Base-by-base conservation (phyloP, 108 stramenopile genomes). In the Skeletonema tropicum region DNA sequence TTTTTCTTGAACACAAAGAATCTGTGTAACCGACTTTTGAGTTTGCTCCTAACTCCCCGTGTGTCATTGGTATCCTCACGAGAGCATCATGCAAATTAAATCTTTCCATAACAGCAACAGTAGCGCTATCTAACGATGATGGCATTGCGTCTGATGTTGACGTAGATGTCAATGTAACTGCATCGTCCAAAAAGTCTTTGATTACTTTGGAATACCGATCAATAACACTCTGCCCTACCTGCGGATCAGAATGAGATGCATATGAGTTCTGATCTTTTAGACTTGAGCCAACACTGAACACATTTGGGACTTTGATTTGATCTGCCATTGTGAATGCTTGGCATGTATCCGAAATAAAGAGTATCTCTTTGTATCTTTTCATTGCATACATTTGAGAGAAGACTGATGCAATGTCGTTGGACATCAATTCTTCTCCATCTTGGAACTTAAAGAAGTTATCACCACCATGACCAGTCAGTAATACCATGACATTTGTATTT, bases 381-480 rank as follows among this genome's bases (percentile, higher is more conserved):
- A 83, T 71, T 33, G 70, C 57, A 29, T 89, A 60, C 95, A 96
- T 88, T 71, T 87, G 82, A 26, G 87, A 76, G 63, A 97, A 78
- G 17, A 88, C 79, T 2, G 67, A 71, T 46, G 90, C 75, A 46
- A 97, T 66, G 71, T 97, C 96, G 60, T 88, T 63, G 2, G 94
- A 82, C 73, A 85, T 92, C 26, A 98, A 58, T 76, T 98, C 98
- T 76, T 98, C 97, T 25, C 82, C 83, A 84, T 99, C 97, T 77
- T 98, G 97, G 71, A 99, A 98, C 82, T 97, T 97, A 76, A 98
- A 93, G 75, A 98, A 98, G 71, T 80, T 91, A 80, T 98, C 95
- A 13, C 98, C 98, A 9, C 98, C 98, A 74, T 99, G 98, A 21
- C 98, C 98, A 41, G 97, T 95, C 67, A 97, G 71, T 74, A 92